phyloP scores from a whole-genome alignment of 257 asterid species.

The Catharanthus roseus region DNA sequence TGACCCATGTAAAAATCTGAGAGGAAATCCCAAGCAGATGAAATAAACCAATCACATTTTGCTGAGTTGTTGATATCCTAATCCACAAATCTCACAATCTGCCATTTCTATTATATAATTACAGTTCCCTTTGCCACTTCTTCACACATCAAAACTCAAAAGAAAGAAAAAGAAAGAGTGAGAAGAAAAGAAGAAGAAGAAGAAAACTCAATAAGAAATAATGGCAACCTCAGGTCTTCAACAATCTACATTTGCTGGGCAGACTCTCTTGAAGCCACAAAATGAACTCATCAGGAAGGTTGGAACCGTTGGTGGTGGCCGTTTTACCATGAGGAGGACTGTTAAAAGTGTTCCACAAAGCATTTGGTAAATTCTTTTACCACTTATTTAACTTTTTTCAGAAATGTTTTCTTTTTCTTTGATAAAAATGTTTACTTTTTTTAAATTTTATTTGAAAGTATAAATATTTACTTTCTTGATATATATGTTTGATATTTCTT shows the following conservation, averaged over 20 bases:
- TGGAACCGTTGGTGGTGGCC: conserved; percentile 49
- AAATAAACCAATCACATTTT: conserved; percentile 44
- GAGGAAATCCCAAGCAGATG: conserved; percentile 35
- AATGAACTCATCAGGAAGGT: conserved; percentile 58
- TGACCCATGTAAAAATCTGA: conserved; percentile 18
- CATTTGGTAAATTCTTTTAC: conserved; percentile 49
- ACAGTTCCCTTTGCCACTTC: neutral
- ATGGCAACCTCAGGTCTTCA: conserved; percentile 76
- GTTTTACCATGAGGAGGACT: conserved; percentile 87
- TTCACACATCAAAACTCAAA: conserved; percentile 14
- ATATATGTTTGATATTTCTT: neutral
- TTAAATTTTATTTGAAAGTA: too few species aligned
- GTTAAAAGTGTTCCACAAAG: conserved; percentile 77
- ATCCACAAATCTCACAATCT: conserved; percentile 28
- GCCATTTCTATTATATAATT: conserved; percentile 8
- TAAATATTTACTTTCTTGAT: neutral
- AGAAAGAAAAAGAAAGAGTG: too few species aligned
- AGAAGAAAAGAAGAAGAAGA: neutral
- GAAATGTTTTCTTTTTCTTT: too few species aligned
- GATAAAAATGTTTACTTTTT: too few species aligned
- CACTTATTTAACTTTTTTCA: neutral
- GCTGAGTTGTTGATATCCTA: conserved; percentile 34
- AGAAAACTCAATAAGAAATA: conserved; percentile 16
- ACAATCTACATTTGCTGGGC: conserved; percentile 69
- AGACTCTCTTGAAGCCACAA: conserved; percentile 54